These are phyloP conservation scores for Aristolochia contorta DNA, from an alignment of 164 flowering plant species.

Conservation along the genomic window DNA sequence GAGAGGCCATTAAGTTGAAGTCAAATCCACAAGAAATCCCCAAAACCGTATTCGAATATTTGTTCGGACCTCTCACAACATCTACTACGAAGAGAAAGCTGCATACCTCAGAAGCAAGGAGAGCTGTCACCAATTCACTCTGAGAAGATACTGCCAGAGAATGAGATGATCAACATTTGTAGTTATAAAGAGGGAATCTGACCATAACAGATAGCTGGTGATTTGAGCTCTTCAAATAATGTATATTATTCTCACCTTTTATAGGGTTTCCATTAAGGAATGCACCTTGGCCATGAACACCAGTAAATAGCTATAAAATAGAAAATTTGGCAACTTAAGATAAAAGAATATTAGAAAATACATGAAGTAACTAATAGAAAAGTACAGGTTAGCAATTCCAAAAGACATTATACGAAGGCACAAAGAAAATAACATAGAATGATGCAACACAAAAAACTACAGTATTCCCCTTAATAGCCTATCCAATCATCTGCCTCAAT, in stretches of 20 bases:
- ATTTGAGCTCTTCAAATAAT: neutral
- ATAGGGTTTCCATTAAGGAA: constrained; percentile 82
- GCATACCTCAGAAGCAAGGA: constrained; percentile 87
- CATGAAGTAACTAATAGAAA: neutral
- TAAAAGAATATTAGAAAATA: neutral
- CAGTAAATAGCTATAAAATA: constrained; percentile 78
- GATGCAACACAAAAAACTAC: too few species aligned
- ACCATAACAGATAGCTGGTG: too few species aligned
- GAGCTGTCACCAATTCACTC: constrained; percentile 65
- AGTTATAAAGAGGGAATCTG: too few species aligned
- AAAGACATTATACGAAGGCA: neutral
- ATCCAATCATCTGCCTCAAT: too few species aligned
- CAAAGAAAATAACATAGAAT: too few species aligned
- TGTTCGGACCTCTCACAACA: too few species aligned
- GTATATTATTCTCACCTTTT: constrained; percentile 39
- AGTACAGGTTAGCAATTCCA: neutral
- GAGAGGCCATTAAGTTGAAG: too few species aligned
- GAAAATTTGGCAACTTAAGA: neutral
- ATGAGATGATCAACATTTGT: neutral
- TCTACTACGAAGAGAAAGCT: neutral
- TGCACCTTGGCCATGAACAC: constrained; percentile 75
- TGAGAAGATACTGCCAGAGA: constrained; percentile 68
- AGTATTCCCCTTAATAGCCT: too few species aligned
- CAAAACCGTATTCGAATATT: too few species aligned
- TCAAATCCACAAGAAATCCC: too few species aligned